Conservation (phyloP, 306 rosid species). For the Sesbania bispinosa region DNA sequence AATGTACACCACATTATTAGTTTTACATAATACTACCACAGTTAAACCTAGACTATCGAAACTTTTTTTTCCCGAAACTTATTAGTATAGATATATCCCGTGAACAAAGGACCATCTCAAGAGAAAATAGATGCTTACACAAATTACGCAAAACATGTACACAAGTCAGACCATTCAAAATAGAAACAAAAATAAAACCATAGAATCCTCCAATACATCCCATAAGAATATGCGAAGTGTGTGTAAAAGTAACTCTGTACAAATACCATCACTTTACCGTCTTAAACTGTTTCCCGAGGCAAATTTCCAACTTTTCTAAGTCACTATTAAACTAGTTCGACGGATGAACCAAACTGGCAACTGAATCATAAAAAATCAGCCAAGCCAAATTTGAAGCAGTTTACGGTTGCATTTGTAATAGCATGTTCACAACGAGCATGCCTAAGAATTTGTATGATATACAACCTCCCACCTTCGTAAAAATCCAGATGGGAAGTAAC, state of each 20-base stretch:
- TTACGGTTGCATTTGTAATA: neutral
- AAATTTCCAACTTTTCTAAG: neutral
- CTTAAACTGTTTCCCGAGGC: neutral
- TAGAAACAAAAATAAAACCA: no score
- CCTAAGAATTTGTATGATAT: slow-evolving; percentile 18
- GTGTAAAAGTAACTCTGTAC: neutral
- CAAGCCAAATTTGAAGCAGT: neutral
- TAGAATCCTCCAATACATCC: neutral
- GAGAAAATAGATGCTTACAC: neutral
- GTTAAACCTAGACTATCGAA: no score
- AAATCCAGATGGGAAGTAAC: slow-evolving; percentile 23
- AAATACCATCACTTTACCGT: neutral
- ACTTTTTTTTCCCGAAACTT: no score
- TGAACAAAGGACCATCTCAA: neutral
- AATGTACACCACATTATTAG: no score
- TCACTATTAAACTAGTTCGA: neutral
- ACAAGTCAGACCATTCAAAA: no score
- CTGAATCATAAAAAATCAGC: neutral
- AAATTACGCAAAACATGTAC: neutral
- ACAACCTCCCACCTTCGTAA: slow-evolving; percentile 29
- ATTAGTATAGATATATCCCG: no score
- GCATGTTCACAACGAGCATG: neutral
- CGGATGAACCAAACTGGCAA: neutral
- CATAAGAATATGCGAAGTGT: neutral
- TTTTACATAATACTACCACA: no score